Percentiles rank a stretch among this genome's conserved stretches.
These are phyloP conservation scores for Saccharomycopsis hybrid DNA, from an alignment of 1,139 yeast genomes.

Conservation along the genomic window DNA sequence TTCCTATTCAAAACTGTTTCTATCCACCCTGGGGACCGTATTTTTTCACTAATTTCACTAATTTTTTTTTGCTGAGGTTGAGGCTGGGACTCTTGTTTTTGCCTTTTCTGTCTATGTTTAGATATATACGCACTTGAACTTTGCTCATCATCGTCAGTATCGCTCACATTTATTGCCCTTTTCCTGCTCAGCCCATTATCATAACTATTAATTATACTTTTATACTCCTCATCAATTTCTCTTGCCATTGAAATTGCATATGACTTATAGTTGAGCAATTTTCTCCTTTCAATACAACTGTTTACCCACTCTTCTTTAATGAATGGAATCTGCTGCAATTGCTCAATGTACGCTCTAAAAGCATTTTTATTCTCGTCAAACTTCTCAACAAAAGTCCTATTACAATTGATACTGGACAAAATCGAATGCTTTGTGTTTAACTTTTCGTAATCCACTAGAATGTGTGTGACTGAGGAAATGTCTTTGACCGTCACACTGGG, in stretches of 20 bases:
- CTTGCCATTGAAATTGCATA: background rate
- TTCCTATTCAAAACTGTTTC: conserved; percentile 8
- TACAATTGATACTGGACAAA: background rate
- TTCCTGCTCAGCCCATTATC: background rate
- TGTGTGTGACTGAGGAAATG: conserved; percentile 8
- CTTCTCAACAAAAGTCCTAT: background rate
- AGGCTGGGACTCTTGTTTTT: background rate
- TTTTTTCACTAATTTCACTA: conserved; percentile 5
- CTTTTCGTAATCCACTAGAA: conserved; percentile 7
- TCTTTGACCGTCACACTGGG: background rate
- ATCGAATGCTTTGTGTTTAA: background rate
- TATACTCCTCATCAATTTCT: background rate
- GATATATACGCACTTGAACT: background rate
- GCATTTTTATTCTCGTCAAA: background rate
- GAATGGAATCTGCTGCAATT: conserved; percentile 19
- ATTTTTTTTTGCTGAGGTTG: conserved; percentile 14
- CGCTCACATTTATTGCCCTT: background rate
- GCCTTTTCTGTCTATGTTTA: background rate
- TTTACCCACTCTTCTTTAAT: conserved; percentile 33
- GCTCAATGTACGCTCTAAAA: conserved; percentile 1
- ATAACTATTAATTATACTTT: background rate
- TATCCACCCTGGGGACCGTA: conserved; percentile 10
- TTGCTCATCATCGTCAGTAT: background rate
- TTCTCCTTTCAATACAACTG: conserved; percentile 30
- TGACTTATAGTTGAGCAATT: conserved; percentile 22